Evolutionary conservation across 768 basidiomycete species (phyloP).

Genomic region (Boletus rufocinnamomeus): DNA sequence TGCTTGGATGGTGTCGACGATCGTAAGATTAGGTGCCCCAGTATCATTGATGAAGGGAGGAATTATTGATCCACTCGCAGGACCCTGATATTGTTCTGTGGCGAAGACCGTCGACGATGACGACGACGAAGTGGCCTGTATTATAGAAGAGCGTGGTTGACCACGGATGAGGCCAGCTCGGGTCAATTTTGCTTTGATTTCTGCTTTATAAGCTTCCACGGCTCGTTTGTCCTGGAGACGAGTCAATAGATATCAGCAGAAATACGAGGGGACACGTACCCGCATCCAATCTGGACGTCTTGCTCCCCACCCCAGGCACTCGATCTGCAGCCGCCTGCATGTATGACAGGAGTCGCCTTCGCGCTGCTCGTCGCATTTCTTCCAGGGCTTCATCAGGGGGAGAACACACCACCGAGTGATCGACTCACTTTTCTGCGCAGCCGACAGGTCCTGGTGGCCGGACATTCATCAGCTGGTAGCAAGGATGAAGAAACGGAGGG

Average conservation of each 20-base stretch:
- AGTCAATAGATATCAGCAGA: slow-evolving; percentile 19
- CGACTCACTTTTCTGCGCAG: slow-evolving; percentile 70
- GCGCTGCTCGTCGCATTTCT: slow-evolving; percentile 91
- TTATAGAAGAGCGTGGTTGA: slow-evolving; percentile 65
- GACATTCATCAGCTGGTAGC: slow-evolving; percentile 10
- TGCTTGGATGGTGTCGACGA: slow-evolving; percentile 21
- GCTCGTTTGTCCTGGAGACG: slow-evolving; percentile 70
- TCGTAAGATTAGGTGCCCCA: slow-evolving; percentile 22
- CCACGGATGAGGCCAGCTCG: slow-evolving; percentile 80
- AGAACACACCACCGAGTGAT: not conserved
- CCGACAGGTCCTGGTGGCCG: slow-evolving; percentile 69
- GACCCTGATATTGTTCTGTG: slow-evolving; percentile 28
- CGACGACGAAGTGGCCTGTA: slow-evolving; percentile 38
- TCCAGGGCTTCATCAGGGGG: slow-evolving; percentile 12
- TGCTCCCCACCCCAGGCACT: slow-evolving; percentile 84
- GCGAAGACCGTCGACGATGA: slow-evolving; percentile 38
- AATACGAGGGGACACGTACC: slow-evolving; percentile 43
- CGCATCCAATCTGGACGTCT: slow-evolving; percentile 90
- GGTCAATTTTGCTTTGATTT: slow-evolving; percentile 80
- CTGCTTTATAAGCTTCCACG: slow-evolving; percentile 80
- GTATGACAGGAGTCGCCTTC: slow-evolving; percentile 81
- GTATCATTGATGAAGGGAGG: slow-evolving; percentile 26
- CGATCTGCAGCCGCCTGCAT: slow-evolving; percentile 76
- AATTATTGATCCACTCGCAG: slow-evolving; percentile 24
- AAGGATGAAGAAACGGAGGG: not conserved